Conservation (phyloP, 345 rosid species). For the Acer yangbiense region DNA sequence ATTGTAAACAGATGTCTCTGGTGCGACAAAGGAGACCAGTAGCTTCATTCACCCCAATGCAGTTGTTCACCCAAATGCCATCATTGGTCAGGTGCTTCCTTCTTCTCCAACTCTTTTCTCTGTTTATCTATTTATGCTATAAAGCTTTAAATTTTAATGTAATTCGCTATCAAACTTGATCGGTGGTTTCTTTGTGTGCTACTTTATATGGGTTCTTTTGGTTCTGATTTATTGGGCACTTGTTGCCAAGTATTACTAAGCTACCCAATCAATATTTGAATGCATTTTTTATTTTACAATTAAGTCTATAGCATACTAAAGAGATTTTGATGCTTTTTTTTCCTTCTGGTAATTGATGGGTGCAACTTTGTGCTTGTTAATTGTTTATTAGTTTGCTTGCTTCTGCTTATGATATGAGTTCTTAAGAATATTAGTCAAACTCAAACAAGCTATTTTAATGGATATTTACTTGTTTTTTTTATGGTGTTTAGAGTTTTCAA, state of each 20-base stretch:
- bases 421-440: neutral
- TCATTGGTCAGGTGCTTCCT: conserved; percentile 63
- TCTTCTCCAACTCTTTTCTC: neutral
- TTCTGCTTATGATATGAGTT: neutral
- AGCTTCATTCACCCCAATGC: conserved; percentile 70
- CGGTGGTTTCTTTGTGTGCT: neutral
- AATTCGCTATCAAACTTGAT: neutral
- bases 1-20: conserved; percentile 35
- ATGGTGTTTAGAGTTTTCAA: conserved; percentile 3
- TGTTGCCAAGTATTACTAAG: neutral
- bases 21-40: conserved; percentile 27
- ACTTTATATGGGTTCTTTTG: neutral
- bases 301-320: neutral
- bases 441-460: neutral
- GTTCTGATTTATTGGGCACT: neutral
- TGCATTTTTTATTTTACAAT: neutral
- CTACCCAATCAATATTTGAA: neutral
- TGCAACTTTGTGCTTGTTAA: neutral
- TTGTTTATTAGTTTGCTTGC: neutral
- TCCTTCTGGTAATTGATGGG: neutral
- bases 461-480: neutral
- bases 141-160: neutral
- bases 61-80: conserved; percentile 72
- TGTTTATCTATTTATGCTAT: too few relatives aligned
- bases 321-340: neutral